phyloP scores from a whole-genome alignment of 2,329 filamentous ascomycete genomes.

The Zopfia rhizophila region DNA sequence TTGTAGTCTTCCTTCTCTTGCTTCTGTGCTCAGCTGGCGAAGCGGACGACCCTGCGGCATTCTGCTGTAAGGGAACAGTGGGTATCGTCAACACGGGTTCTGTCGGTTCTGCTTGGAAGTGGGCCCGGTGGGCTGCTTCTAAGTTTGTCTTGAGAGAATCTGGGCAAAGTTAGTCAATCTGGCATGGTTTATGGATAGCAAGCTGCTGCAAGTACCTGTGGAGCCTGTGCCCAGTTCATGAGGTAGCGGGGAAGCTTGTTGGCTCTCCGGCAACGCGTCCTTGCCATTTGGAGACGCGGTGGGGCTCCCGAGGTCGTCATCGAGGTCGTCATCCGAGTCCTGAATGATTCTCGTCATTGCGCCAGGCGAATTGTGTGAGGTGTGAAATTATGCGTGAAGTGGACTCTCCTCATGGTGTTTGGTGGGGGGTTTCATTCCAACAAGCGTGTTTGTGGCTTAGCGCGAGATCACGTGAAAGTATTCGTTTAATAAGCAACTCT shows the following conservation, averaged over 20 bases:
- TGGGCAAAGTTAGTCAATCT: slow-evolving; percentile 19
- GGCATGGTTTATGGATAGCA: background rate
- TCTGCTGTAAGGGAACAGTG: background rate
- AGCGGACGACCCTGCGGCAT: slow-evolving; percentile 19
- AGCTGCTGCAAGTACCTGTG: slow-evolving; percentile 34
- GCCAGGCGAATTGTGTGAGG: too few species aligned
- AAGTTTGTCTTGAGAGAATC: slow-evolving; percentile 37
- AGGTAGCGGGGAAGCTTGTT: slow-evolving; percentile 16
- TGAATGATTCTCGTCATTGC: slow-evolving; percentile 43
- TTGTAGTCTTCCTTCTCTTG: slow-evolving; percentile 35
- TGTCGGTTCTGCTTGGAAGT: slow-evolving; percentile 26
- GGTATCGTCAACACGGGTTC: slow-evolving; percentile 1
- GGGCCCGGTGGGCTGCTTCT: slow-evolving; percentile 36
- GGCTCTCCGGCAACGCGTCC: slow-evolving; percentile 27
- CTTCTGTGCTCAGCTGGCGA: slow-evolving; percentile 30
- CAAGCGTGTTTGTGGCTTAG: slow-evolving; percentile 1
- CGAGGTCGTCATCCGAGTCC: slow-evolving; percentile 50
- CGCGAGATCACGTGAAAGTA: slow-evolving; percentile 34
- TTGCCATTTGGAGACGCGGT: slow-evolving; percentile 18
- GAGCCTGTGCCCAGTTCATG: slow-evolving; percentile 36
- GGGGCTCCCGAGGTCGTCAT: slow-evolving; percentile 38
- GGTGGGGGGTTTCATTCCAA: too few species aligned
- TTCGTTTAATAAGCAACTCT: background rate
- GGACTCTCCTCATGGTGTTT: too few species aligned
- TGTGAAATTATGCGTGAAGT: too few species aligned